Percentiles rank a stretch among this genome's conserved stretches.
phyloP scores from a whole-genome alignment of 2,329 filamentous ascomycete genomes.

The Penicillium sp. region DNA sequence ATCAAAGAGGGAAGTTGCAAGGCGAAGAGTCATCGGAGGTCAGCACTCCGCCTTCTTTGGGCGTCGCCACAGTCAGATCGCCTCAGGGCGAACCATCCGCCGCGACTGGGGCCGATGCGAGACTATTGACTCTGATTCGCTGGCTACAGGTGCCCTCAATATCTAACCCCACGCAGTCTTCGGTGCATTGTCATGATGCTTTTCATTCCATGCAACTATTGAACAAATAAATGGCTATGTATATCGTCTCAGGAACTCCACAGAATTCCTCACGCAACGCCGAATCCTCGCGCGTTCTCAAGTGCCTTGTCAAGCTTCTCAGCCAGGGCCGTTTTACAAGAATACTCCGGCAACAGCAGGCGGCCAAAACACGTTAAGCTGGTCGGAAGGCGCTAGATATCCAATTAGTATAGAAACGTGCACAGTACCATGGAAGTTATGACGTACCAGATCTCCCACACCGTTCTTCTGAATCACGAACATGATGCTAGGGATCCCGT shows the following conservation, averaged over 20 bases:
- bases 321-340: slow-evolving; percentile 62
- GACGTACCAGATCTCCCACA: slow-evolving; percentile 51
- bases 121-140: slow-evolving; percentile 12
- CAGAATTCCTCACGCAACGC: slow-evolving; percentile 57
- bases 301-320: slow-evolving; percentile 78
- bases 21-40: slow-evolving; percentile 17
- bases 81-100: slow-evolving; percentile 15
- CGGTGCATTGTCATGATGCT: not conserved
- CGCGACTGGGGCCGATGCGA: slow-evolving; percentile 7
- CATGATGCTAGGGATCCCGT: slow-evolving; percentile 73
- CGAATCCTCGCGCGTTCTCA: slow-evolving; percentile 84
- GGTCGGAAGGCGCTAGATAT: slow-evolving; percentile 60
- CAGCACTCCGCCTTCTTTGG: slow-evolving; percentile 17
- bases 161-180: not conserved
- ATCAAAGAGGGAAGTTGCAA: slow-evolving; percentile 4
- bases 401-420: slow-evolving; percentile 4
- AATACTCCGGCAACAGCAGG: slow-evolving; percentile 78
- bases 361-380: slow-evolving; percentile 93
- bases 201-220: slow-evolving; percentile 5
- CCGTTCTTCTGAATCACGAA: slow-evolving; percentile 80
- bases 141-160: not conserved
- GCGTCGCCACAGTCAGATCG: slow-evolving; percentile 8
- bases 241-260: slow-evolving; percentile 4
- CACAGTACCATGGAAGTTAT: not conserved
- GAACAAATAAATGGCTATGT: slow-evolving; percentile 18